Evolutionary conservation across 2,329 filamentous ascomycete species (phyloP), one percentile per base, ranked within the genome.

Genomic region (Furcasterigmium sp.): DNA sequence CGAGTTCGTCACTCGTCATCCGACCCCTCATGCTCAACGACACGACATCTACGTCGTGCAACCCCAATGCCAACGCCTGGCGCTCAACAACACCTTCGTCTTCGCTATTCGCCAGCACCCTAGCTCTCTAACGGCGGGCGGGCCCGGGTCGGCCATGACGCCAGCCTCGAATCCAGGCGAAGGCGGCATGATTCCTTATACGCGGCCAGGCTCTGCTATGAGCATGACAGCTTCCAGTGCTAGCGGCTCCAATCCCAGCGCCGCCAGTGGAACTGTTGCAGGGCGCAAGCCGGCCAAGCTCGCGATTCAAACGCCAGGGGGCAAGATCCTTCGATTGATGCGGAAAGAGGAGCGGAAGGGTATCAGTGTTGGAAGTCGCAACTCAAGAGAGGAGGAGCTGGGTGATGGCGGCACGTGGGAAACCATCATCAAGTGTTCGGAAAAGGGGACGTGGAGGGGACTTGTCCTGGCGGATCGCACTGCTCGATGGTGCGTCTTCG

Each of bases 31-130:
- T 62, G 93, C 93, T n/a, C 90, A 95, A 59, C 82, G 91, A 34
- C 91, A 98, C 63, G 93, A 98, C 60, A 83, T 98, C 46, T 98
- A 98, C 63, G 87, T 98, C 50, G 87, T 91, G 36, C 93, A 97
- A 59, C 93, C 94, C 2, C 94, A 98, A 63, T 98, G 93, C 61
- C 78, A 85, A 51, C 81, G 84, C 20, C 73, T 98, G 21, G 91
- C 89, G 2, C 74, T 95, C 44, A 96, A 97, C 70, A 97, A 98
- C 61, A 98, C 93, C 0, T 98, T 96, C 59, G 91, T 98, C 21
- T 98, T 98, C 63, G 87, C 87, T 42, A 86, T 98, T 47, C 87
- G 93, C 37, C 93, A 98, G 59, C 91, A 98, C 59, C 87, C 91
- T 1, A 74, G 69, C 60, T 85, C 88, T 1, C 48, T 63, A 1